These are phyloP conservation scores for Jamesozyma rosinii DNA, from an alignment of 805 yeast genomes.

Conservation along the genomic window DNA sequence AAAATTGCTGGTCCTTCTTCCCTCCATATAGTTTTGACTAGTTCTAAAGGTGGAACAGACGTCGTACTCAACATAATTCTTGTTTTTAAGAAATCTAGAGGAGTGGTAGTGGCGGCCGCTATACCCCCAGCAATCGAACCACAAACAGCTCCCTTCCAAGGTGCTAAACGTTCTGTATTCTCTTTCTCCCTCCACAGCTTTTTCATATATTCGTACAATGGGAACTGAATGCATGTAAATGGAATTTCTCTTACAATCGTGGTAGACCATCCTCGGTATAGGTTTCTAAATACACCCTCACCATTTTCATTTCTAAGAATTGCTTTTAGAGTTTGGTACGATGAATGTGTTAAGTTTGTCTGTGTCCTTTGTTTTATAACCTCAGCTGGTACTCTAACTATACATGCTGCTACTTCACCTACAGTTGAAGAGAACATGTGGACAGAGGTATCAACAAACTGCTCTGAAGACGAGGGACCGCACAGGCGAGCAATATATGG, in stretches of 20 bases:
- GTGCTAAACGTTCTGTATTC: slow-evolving; percentile 27
- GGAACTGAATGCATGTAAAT: slow-evolving; percentile 91
- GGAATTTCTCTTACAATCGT: slow-evolving; percentile 95
- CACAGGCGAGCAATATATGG: slow-evolving; percentile 29
- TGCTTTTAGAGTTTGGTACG: slow-evolving; percentile 57
- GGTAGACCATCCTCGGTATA: slow-evolving; percentile 88
- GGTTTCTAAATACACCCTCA: slow-evolving; percentile 67
- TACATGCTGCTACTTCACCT: slow-evolving; percentile 90
- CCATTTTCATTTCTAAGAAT: slow-evolving; percentile 58
- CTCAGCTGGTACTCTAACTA: slow-evolving; percentile 93
- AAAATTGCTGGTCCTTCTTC: slow-evolving; percentile 74
- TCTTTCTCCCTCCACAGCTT: slow-evolving; percentile 39
- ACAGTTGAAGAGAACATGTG: slow-evolving; percentile 85
- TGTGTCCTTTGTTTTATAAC: slow-evolving; percentile 94
- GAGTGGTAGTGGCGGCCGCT: slow-evolving; percentile 76
- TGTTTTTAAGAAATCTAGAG: slow-evolving; percentile 70
- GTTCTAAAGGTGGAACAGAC: slow-evolving; percentile 35
- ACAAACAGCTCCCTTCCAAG: slow-evolving; percentile 73
- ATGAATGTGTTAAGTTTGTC: slow-evolving; percentile 45
- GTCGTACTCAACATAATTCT: slow-evolving; percentile 69
- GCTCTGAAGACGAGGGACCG: slow-evolving; percentile 15
- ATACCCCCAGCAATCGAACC: slow-evolving; percentile 77
- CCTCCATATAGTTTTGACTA: slow-evolving; percentile 44
- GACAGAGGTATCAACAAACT: slow-evolving; percentile 35
- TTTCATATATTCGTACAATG: slow-evolving; percentile 80